Evolutionary conservation across 2,329 filamentous ascomycete genomes (phyloP), one percentile per base, ranked within the genome.

Genomic region (Colletotrichum navitas): DNA sequence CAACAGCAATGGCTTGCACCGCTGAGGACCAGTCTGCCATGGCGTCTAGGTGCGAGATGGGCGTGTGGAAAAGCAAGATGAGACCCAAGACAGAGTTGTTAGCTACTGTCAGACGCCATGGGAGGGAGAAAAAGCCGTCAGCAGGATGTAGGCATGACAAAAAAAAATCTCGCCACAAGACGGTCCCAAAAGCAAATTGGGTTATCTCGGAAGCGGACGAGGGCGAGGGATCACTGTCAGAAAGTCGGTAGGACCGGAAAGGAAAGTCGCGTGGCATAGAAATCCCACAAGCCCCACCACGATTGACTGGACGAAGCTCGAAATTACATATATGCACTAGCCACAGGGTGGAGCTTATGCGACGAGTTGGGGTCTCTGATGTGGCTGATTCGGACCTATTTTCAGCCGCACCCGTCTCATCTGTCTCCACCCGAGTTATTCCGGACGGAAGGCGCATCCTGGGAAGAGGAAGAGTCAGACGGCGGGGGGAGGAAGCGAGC

Each of bases 1-100:
- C 79, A 65, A 81, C 80, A 74, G 88, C 88, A 60, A 85, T 74
- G 52, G 76, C 76, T 71, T 85, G 80, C 61, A 79, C 58, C 45
- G 76, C 71, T 47, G 73, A 63, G 21, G 76, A 73, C 76, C 77
- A 77, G 32, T 63, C 58, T 52, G 64, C 26, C 54, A 72, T 74
- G 24, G 32, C 49, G 56, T 39, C 39, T 16, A 29, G 41, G 54
- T 66, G 41, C 58, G 24, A 63, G 32, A 32, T 34, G 43, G 24
- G 24, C 61, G 34, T 12, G 58, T 11, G 71, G 18, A 47, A 55
- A 56, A 39, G 58, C 12, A 24, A 21, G 60, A 58, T 63, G n/a
- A 26, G 51, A 34, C 68, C 54, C 78, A 67, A 39, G 73, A 68
- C 63, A 75, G 74, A 54, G 4, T 58, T 78, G 81, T 82, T 47